Conservation (phyloP, 768 basidiomycete genomes). For the Psilocybe tampanensis region DNA sequence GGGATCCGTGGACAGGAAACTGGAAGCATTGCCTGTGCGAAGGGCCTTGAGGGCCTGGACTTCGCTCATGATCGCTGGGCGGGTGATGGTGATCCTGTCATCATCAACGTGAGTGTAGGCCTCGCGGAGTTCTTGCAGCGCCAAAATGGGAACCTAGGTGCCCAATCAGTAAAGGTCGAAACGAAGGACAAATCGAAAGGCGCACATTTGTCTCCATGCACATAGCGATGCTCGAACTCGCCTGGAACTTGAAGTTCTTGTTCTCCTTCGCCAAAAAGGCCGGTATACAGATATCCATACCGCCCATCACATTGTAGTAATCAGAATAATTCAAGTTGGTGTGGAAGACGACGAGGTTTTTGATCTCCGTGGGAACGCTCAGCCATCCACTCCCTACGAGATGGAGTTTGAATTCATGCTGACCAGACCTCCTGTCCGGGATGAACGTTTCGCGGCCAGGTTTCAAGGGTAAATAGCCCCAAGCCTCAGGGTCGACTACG, state of each 20-base stretch:
- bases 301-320: conserved; percentile 10
- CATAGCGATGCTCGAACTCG: conserved; percentile 18
- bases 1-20: conserved; percentile 3
- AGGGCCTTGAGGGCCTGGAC: conserved; percentile 12
- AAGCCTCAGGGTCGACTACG: conserved; percentile 5
- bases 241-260: conserved; percentile 10
- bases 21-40: conserved; percentile 4
- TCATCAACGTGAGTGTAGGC: conserved; percentile 11
- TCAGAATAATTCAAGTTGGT: conserved; percentile 9
- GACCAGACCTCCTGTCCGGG: not conserved
- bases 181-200: not conserved
- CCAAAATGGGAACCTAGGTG: conserved; percentile 12
- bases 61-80: conserved; percentile 16
- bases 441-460: not conserved
- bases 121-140: conserved; percentile 3
- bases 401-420: conserved; percentile 10
- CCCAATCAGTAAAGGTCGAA: not conserved
- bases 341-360: conserved; percentile 10
- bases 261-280: conserved; percentile 3
- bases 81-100: conserved; percentile 8
- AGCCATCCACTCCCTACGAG: conserved; percentile 9
- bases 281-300: conserved; percentile 15
- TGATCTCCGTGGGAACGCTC: conserved; percentile 7
- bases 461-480: conserved; percentile 8
- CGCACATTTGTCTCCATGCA: conserved; percentile 12